phyloP scores from a whole-genome alignment of 1,284 basidiomycete genomes.

The Termitomyces sp. region DNA sequence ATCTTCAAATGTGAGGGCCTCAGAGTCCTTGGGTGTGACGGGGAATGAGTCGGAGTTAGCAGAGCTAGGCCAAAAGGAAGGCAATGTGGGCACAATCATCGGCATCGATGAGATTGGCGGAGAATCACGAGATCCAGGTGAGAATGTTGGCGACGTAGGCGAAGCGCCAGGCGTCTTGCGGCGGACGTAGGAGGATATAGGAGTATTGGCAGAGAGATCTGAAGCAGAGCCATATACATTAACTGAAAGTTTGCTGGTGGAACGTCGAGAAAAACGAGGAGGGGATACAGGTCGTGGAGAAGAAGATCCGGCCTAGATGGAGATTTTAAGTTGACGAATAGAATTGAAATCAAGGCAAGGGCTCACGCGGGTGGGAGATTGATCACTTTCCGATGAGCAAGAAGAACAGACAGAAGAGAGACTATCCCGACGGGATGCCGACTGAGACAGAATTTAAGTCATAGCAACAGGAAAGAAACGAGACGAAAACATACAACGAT shows the following conservation, averaged over 20 bases:
- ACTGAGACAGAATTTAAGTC: slow-evolving; percentile 22
- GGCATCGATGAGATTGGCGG: slow-evolving; percentile 41
- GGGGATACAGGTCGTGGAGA: slow-evolving; percentile 45
- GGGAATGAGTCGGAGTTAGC: slow-evolving; percentile 37
- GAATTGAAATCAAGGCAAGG: background rate
- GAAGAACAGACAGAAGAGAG: slow-evolving; percentile 40
- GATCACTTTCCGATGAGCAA: slow-evolving; percentile 36
- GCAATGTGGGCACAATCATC: slow-evolving; percentile 56
- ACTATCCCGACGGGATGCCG: slow-evolving; percentile 37
- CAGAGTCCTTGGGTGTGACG: slow-evolving; percentile 34
- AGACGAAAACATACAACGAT: slow-evolving; percentile 41
- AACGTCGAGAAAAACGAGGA: slow-evolving; percentile 32
- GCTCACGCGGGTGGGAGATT: slow-evolving; percentile 32
- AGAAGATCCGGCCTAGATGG: slow-evolving; percentile 34
- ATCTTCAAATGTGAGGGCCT: slow-evolving; percentile 20
- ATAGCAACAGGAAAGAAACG: slow-evolving; percentile 1
- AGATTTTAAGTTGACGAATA: slow-evolving; percentile 1
- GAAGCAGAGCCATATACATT: slow-evolving; percentile 41
- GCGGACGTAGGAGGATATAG: slow-evolving; percentile 73
- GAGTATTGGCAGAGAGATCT: slow-evolving; percentile 50
- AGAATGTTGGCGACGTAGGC: slow-evolving; percentile 62
- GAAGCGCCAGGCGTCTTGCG: slow-evolving; percentile 71
- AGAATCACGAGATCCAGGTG: slow-evolving; percentile 37
- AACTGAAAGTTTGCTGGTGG: slow-evolving; percentile 36
- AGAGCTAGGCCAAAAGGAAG: slow-evolving; percentile 38